A percentile compares a stretch with the other conserved stretches of the same genome.
Conservation (phyloP, 2,329 filamentous ascomycete genomes). For the Thelonectria blattea region DNA sequence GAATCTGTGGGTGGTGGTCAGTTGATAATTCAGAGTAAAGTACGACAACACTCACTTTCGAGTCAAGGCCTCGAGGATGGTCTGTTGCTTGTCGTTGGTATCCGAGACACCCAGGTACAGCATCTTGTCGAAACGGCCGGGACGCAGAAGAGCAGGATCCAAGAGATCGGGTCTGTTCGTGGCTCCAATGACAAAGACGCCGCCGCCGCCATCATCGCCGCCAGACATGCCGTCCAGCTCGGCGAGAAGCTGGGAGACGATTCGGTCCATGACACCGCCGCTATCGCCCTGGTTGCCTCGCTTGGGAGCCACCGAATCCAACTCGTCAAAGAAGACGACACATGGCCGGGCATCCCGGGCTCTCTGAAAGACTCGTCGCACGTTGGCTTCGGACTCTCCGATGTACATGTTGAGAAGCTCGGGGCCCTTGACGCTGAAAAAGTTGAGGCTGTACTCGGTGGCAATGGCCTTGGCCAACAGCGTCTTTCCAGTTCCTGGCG, state of each 20-base stretch:
- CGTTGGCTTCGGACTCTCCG: constrained; percentile 91
- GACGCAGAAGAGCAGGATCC: constrained; percentile 86
- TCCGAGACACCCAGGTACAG: constrained; percentile 95
- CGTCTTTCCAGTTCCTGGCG: constrained; percentile 90
- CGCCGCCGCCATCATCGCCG: constrained; percentile 81
- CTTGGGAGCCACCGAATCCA: constrained; percentile 94
- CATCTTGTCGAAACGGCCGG: constrained; percentile 97
- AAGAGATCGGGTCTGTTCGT: constrained; percentile 94
- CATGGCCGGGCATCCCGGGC: constrained; percentile 86
- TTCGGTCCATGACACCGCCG: constrained; percentile 97
- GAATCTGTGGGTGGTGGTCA: constrained; percentile 65
- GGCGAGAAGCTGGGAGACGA: constrained; percentile 91
- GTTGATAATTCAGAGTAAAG: neutral
- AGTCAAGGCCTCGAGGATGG: constrained; percentile 91
- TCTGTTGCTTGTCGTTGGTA: constrained; percentile 94
- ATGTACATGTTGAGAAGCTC: constrained; percentile 97
- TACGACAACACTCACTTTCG: constrained; percentile 71
- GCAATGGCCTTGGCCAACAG: constrained; percentile 92
- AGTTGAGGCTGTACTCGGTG: constrained; percentile 92
- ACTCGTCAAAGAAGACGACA: constrained; percentile 91
- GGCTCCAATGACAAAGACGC: constrained; percentile 95
- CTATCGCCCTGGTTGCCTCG: constrained; percentile 96
- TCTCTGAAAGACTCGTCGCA: constrained; percentile 85
- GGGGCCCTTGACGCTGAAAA: constrained; percentile 92
- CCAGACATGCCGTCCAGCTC: constrained; percentile 98